A percentile compares a stretch with the other conserved stretches of the same genome.
Conservation (phyloP, 352 stramenopile species). For the Phytophthora pinifolia region DNA sequence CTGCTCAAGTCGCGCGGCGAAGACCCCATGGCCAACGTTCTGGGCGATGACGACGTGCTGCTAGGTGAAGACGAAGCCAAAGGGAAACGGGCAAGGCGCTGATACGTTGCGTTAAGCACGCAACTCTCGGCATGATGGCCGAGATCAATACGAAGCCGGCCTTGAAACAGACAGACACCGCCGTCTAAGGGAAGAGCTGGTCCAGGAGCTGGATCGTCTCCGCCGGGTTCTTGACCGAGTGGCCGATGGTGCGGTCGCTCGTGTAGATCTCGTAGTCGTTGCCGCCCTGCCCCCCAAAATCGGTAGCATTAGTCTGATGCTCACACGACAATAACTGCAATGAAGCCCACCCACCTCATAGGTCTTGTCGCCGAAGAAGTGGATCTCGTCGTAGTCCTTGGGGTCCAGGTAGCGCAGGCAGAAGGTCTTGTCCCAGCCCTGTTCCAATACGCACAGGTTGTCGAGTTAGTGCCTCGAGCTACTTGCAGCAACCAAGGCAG, state of each 20-base stretch:
- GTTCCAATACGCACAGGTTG: neutral
- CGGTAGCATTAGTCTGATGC: slow-evolving; percentile 6
- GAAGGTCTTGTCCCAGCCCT: slow-evolving; percentile 99
- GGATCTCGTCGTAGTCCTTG: slow-evolving; percentile 98
- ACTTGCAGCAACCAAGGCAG: neutral
- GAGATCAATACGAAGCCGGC: slow-evolving; percentile 19
- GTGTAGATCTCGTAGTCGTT: slow-evolving; percentile 99
- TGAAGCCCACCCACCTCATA: slow-evolving; percentile 66
- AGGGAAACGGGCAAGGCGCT: slow-evolving; percentile 28
- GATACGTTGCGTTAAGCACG: slow-evolving; percentile 26
- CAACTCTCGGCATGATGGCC: slow-evolving; percentile 31
- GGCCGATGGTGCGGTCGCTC: slow-evolving; percentile 95
- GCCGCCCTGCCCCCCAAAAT: slow-evolving; percentile 70
- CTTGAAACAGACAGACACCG: slow-evolving; percentile 17
- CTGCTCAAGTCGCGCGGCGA: slow-evolving; percentile 85
- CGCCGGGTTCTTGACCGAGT: slow-evolving; percentile 95
- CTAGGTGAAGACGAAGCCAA: slow-evolving; percentile 32
- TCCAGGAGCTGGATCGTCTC: slow-evolving; percentile 97
- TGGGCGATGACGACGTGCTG: slow-evolving; percentile 59
- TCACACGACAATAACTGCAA: slow-evolving; percentile 4
- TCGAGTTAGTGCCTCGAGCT: neutral
- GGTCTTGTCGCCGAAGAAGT: slow-evolving; percentile 99
- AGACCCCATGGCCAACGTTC: slow-evolving; percentile 95
- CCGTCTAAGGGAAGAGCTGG: slow-evolving; percentile 92
- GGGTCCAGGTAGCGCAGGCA: slow-evolving; percentile 93